Evolutionary conservation across 148 eudicot species (phyloP), one percentile per base, ranked within the genome.

Genomic region (Cornus florida): DNA sequence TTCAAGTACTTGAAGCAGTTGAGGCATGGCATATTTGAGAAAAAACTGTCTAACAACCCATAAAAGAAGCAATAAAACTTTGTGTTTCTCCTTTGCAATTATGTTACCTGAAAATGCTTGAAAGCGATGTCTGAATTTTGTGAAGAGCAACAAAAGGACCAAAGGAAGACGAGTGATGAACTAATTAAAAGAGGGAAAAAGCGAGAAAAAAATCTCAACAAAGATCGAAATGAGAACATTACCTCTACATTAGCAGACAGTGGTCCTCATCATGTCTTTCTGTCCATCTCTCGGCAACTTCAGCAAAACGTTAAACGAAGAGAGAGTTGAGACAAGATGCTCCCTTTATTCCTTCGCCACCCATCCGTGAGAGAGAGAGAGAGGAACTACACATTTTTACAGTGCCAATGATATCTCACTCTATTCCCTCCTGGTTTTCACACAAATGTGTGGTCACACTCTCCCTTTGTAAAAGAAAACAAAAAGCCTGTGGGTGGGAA

Each of bases 291-390:
- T 43, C 62, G 43, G 31, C 60, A 60, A 38, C 62, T 64, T 24
- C 75, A 24, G 62, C 69, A 71, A 28, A 41, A 39, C n/a, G 62
- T 59, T 38, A 65, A n/a, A 68, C 11, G 73, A 41, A 35, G 28
- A 41, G 64, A 31, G 20, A 80, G 35, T 57, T 67, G 22, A 53
- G 78, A 11, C 3, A 56, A 59, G 39, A 20, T 33, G 17, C 70
- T 9, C 16, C 73, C 79, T 75, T 80, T 80, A 41, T 70, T 75
- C 73, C 69, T 70, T 59, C 28, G 75, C 81, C 81, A 71, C 81
- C 75, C 59, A 78, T 39, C 6, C 33, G 57, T 46, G 39, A 23
- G 43, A 24, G 31, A 23, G 48, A 20, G 35, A 7, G 66, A 62
- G 23, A 62, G 66, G 10, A 62, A 62, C 24, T 19, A n/a, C 7